Evolutionary conservation across 768 basidiomycete genomes (phyloP).

Genomic region (Suillus discolor): DNA sequence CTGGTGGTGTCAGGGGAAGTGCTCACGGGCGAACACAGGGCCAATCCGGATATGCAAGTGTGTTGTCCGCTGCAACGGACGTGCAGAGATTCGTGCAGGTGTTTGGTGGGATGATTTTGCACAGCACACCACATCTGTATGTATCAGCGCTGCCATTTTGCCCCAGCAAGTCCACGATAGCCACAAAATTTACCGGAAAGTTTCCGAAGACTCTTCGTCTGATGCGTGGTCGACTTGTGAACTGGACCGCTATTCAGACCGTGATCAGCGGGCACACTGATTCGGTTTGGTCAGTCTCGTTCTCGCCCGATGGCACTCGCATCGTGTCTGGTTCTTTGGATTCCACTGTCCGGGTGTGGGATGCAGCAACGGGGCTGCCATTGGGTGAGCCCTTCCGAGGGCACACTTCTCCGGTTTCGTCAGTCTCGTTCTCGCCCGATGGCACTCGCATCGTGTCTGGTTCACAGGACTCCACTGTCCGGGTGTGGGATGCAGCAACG

Average conservation of each 20-base stretch:
- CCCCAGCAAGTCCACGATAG: slow-evolving; percentile 29
- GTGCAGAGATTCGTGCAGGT: slow-evolving; percentile 14
- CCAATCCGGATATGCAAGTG: slow-evolving; percentile 1
- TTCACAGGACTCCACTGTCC: not conserved
- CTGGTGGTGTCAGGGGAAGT: not conserved
- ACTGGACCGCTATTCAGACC: slow-evolving; percentile 9
- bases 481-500: slow-evolving; percentile 18
- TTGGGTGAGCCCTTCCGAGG: not conserved
- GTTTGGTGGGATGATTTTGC: slow-evolving; percentile 16
- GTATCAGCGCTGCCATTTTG: slow-evolving; percentile 27
- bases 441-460: slow-evolving; percentile 4
- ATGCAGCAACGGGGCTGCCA: slow-evolving; percentile 1
- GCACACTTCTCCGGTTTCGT: not conserved
- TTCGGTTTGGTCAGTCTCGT: slow-evolving; percentile 17
- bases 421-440: slow-evolving; percentile 6
- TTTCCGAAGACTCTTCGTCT: slow-evolving; percentile 1
- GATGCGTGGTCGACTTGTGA: not conserved
- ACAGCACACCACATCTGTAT: slow-evolving; percentile 27
- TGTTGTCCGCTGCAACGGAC: slow-evolving; percentile 10
- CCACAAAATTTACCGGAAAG: not conserved
- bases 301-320: slow-evolving; percentile 19
- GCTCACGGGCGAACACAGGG: not conserved
- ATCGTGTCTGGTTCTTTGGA: slow-evolving; percentile 24
- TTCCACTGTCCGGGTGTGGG: slow-evolving; percentile 19
- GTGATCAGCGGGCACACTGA: slow-evolving; percentile 7